These are phyloP conservation scores for Diplotaxis tenuifolia DNA, from an alignment of 345 rosid genomes.

Conservation along the genomic window DNA sequence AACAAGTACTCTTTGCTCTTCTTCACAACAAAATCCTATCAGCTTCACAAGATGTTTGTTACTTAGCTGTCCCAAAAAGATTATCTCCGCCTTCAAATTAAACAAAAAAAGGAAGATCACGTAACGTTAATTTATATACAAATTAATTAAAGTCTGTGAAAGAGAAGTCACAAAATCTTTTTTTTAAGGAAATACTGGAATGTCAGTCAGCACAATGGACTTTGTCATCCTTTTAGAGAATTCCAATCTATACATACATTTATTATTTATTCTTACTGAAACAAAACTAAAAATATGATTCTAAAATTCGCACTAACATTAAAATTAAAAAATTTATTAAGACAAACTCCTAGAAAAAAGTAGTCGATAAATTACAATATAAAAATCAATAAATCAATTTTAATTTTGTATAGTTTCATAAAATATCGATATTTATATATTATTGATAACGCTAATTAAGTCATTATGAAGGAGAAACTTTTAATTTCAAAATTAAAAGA, in stretches of 20 bases:
- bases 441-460: background rate
- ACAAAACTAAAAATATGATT: background rate
- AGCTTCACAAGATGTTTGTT: slow-evolving; percentile 73
- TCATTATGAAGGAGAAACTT: background rate
- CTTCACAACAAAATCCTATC: slow-evolving; percentile 78
- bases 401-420: background rate
- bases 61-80: slow-evolving; percentile 75
- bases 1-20: slow-evolving; percentile 64
- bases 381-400: background rate
- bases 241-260: background rate
- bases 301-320: background rate
- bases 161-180: background rate
- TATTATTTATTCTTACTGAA: background rate
- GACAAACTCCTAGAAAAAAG: background rate
- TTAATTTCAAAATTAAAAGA: background rate
- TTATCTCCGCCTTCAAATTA: slow-evolving; percentile 63
- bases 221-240: background rate
- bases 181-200: background rate
- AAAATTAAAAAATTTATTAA: background rate
- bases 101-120: background rate
- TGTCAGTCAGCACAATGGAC: background rate
- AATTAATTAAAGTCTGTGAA: background rate
- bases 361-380: background rate
- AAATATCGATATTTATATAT: background rate
- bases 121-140: background rate